Percentiles rank a stretch among this genome's conserved stretches.
Evolutionary conservation across 306 rosid species (phyloP).

Genomic region (Echinosophora koreensis): DNA sequence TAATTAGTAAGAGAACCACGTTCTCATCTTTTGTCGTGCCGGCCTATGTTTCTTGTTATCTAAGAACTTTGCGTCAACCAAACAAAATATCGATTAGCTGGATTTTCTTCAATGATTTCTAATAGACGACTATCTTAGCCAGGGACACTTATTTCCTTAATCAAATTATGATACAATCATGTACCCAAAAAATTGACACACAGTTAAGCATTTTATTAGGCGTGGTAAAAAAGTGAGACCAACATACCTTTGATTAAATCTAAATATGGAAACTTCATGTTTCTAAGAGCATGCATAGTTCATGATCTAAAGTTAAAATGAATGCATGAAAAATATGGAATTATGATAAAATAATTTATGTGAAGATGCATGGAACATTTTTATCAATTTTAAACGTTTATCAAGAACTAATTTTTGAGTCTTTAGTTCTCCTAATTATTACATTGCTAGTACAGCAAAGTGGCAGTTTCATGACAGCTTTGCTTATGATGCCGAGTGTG

Average conservation of each 20-base stretch:
- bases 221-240: not conserved
- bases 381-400: not conserved
- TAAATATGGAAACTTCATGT: not conserved
- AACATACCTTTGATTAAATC: not conserved
- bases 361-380: not conserved
- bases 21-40: conserved; percentile 42
- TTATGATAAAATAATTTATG: not conserved
- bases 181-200: not conserved
- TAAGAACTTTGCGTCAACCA: conserved; percentile 19
- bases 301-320: not conserved
- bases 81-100: conserved; percentile 9
- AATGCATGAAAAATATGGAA: not conserved
- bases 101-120: not conserved
- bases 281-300: not conserved
- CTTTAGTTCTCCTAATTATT: too few relatives aligned
- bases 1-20: too few relatives aligned
- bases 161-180: not conserved
- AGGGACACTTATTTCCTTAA: not conserved
- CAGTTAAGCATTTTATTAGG: not conserved
- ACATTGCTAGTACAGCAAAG: not conserved
- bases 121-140: not conserved
- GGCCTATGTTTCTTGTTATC: conserved; percentile 7
- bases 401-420: not conserved
- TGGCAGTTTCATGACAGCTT: not conserved
- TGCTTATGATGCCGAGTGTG: too few relatives aligned